phyloP scores from a whole-genome alignment of 2,329 filamentous ascomycete genomes.

The Tolypocladium ophioglossoides region DNA sequence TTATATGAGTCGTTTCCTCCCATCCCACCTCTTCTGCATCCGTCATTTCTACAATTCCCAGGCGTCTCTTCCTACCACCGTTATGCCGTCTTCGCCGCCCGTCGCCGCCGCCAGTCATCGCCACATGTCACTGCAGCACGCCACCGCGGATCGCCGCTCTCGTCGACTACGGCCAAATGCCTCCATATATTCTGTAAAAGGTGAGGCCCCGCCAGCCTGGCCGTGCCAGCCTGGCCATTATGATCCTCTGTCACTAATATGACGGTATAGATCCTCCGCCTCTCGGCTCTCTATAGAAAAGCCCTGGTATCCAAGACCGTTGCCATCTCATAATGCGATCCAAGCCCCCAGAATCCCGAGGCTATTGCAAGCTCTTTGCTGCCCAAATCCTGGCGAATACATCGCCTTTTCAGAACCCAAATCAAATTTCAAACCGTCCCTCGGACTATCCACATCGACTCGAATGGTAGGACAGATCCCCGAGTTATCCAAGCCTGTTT shows the following conservation, averaged over 20 bases:
- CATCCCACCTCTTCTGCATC: background rate
- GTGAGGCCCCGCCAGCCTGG: background rate
- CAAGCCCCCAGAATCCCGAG: background rate
- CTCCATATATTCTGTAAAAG: background rate
- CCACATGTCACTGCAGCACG: background rate
- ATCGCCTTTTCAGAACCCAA: background rate
- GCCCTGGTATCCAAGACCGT: background rate
- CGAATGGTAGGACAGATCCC: background rate
- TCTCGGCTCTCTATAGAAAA: background rate
- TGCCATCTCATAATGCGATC: background rate
- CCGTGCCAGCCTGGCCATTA: too few relatives aligned
- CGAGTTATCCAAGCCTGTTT: background rate
- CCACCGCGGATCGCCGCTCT: background rate
- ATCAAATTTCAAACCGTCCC: background rate
- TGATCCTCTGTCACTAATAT: background rate
- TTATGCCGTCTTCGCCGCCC: background rate
- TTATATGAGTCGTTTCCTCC: background rate
- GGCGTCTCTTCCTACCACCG: background rate
- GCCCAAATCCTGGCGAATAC: background rate
- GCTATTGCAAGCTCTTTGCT: background rate
- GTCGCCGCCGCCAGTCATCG: background rate
- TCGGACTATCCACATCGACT: background rate
- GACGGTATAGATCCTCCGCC: background rate
- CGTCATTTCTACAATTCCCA: background rate
- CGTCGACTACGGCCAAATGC: background rate